Conservation (phyloP, 352 stramenopile genomes). For the Thraustochytrium striatum region DNA sequence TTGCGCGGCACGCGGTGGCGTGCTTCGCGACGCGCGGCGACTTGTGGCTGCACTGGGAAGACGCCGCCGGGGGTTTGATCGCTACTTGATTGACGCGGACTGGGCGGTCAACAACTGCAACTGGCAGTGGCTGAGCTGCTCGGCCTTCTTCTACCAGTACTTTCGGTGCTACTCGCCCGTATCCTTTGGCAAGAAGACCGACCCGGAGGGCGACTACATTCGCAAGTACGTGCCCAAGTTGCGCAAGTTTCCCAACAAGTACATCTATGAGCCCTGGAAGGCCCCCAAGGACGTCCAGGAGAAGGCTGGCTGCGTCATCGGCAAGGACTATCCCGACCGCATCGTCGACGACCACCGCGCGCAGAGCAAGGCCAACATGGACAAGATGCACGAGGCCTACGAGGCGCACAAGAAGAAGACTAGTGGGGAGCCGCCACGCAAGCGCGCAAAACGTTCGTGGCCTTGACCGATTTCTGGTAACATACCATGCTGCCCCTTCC, state of each 20-base stretch:
- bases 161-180: constrained; percentile 90
- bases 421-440: too few species aligned
- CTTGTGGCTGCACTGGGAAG: constrained; percentile 89
- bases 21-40: constrained; percentile 97
- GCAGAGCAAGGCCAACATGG: constrained; percentile 82
- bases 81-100: constrained; percentile 90
- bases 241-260: constrained; percentile 83
- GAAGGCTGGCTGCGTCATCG: constrained; percentile 72
- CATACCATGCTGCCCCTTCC: too few species aligned
- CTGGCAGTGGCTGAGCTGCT: constrained; percentile 92
- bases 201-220: constrained; percentile 70
- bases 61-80: constrained; percentile 81
- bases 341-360: constrained; percentile 86
- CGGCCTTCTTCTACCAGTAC: constrained; percentile 93
- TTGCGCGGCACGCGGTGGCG: constrained; percentile 87
- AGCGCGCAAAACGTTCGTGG: too few species aligned
- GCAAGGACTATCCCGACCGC: constrained; percentile 86
- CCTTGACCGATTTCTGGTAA: too few species aligned
- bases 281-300: constrained; percentile 80
- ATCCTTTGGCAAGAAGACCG: constrained; percentile 91
- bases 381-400: constrained; percentile 78
- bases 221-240: constrained; percentile 83
- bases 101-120: constrained; percentile 94
- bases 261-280: constrained; percentile 96
- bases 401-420: constrained; percentile 9